Conservation (phyloP, 768 basidiomycete species). For the Mycena crocata region DNA sequence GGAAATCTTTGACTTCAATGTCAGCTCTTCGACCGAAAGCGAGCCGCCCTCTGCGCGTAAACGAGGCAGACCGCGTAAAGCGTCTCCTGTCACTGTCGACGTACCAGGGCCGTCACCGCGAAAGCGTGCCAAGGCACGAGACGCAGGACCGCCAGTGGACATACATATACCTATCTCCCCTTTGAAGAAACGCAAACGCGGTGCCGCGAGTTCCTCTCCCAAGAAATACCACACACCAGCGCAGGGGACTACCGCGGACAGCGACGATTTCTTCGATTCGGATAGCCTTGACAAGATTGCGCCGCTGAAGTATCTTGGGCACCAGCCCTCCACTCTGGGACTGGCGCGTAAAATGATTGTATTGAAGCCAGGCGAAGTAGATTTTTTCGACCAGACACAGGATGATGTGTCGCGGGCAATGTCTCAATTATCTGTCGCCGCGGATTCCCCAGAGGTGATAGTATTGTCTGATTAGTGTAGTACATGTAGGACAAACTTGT, state of each 20-base stretch:
- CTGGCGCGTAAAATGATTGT: not conserved
- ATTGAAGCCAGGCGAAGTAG: slow-evolving; percentile 21
- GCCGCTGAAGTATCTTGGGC: not conserved
- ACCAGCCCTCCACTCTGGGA: slow-evolving; percentile 11
- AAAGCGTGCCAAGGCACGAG: slow-evolving; percentile 18
- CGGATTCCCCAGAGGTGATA: slow-evolving; percentile 12
- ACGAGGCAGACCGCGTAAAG: slow-evolving; percentile 39
- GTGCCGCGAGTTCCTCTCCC: not conserved
- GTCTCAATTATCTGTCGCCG: slow-evolving; percentile 34
- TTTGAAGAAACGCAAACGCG: slow-evolving; percentile 20
- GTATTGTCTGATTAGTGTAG: slow-evolving; percentile 39
- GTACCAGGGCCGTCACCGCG: slow-evolving; percentile 7
- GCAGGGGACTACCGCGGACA: slow-evolving; percentile 13
- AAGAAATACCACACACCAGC: slow-evolving; percentile 19
- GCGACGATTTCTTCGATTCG: slow-evolving; percentile 32
- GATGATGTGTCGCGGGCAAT: slow-evolving; percentile 28
- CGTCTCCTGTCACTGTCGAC: slow-evolving; percentile 1
- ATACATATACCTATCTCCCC: not conserved
- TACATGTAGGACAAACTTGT: too few relatives aligned
- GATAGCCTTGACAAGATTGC: slow-evolving; percentile 23
- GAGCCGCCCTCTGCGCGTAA: slow-evolving; percentile 38
- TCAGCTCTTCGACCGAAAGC: slow-evolving; percentile 32
- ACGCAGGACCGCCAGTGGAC: not conserved
- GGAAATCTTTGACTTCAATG: slow-evolving; percentile 40
- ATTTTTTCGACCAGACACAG: slow-evolving; percentile 27